These are phyloP conservation scores for Pseudevernia furfuracea DNA, from an alignment of 495 filamentous ascomycete species.

Conservation along the genomic window DNA sequence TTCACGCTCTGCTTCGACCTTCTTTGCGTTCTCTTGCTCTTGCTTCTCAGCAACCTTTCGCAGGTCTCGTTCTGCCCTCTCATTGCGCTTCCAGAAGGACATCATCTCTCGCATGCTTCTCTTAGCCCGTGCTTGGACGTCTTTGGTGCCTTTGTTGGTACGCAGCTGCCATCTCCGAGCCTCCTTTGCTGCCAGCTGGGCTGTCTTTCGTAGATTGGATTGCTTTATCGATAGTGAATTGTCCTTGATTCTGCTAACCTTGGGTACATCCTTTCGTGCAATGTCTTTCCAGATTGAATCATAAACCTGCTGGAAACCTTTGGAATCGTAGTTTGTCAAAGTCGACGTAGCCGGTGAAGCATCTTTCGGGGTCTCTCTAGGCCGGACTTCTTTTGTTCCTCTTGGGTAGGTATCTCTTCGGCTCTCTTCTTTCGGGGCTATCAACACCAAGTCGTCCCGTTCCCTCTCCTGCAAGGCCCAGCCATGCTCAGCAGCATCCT, in stretches of 20 bases:
- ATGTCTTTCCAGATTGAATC: conserved; percentile 98
- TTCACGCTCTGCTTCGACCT: conserved; percentile 93
- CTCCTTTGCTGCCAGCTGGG: conserved; percentile 93
- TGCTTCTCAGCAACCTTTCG: conserved; percentile 91
- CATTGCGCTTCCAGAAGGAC: conserved; percentile 98
- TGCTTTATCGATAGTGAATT: conserved; percentile 74
- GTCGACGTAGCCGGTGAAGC: conserved; percentile 44
- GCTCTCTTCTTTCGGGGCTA: conserved; percentile 59
- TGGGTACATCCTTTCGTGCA: conserved; percentile 84
- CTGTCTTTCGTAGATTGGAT: conserved; percentile 94
- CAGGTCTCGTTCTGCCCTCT: conserved; percentile 90
- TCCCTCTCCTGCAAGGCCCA: conserved; percentile 61
- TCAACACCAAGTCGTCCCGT: conserved; percentile 63
- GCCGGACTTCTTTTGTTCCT: conserved; percentile 49
- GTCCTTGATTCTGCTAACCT: conserved; percentile 77
- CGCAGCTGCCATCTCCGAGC: conserved; percentile 93
- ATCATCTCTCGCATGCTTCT: conserved; percentile 99
- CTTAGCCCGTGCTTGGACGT: conserved; percentile 94
- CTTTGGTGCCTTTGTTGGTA: conserved; percentile 97
- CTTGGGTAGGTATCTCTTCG: conserved; percentile 36
- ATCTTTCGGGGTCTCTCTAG: conserved; percentile 46
- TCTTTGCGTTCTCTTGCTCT: conserved; percentile 92
- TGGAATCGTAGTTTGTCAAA: conserved; percentile 60
- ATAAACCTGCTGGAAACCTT: conserved; percentile 93
- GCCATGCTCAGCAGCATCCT: conserved; percentile 83